These are phyloP conservation scores for Tolypocladium guangdongense DNA, from an alignment of 2,329 filamentous ascomycete genomes.

Conservation along the genomic window DNA sequence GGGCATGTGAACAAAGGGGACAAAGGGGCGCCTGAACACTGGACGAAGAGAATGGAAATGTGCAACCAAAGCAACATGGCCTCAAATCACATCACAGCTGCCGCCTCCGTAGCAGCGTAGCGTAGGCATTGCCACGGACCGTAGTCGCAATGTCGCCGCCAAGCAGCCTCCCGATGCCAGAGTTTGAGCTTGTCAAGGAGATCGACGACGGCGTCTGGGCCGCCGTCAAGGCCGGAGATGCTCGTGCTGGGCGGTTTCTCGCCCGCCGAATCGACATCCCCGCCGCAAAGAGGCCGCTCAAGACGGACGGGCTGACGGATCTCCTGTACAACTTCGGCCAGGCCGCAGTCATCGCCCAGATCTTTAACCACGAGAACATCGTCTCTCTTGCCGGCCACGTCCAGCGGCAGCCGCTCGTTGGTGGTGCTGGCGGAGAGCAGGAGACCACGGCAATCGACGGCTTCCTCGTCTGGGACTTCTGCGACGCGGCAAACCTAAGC, in stretches of 20 bases:
- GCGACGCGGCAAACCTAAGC: slow-evolving; percentile 38
- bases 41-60: not conserved
- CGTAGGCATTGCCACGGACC: not conserved
- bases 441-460: slow-evolving; percentile 10
- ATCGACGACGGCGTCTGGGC: slow-evolving; percentile 19
- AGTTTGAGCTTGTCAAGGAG: slow-evolving; percentile 19
- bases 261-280: slow-evolving; percentile 14
- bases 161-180: slow-evolving; percentile 2
- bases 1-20: not conserved
- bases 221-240: slow-evolving; percentile 14
- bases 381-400: slow-evolving; percentile 31
- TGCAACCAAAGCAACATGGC: not conserved
- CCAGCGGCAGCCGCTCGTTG: slow-evolving; percentile 9
- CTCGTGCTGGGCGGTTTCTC: slow-evolving; percentile 22
- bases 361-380: slow-evolving; percentile 40
- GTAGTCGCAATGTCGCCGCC: not conserved
- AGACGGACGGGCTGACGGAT: slow-evolving; percentile 11
- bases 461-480: slow-evolving; percentile 39
- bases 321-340: slow-evolving; percentile 18
- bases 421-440: slow-evolving; percentile 4
- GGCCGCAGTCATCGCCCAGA: slow-evolving; percentile 15
- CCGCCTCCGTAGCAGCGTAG: not conserved
- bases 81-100: not conserved
- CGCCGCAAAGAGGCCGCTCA: not conserved
- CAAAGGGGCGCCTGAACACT: not conserved